Evolutionary conservation across 257 asterid species (phyloP).

Genomic region (Solanum bukasovii): DNA sequence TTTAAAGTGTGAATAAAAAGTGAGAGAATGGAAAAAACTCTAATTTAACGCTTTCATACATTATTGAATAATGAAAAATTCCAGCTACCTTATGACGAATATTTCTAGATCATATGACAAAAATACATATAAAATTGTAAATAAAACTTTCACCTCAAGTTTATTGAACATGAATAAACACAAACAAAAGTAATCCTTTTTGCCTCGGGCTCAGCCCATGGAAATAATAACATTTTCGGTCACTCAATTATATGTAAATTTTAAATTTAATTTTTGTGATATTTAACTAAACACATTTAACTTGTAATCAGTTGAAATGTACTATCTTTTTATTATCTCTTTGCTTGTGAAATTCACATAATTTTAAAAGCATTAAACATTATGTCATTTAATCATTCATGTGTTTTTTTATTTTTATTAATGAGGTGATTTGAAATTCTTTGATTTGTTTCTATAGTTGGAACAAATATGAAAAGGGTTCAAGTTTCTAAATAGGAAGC

Average conservation of each 20-base stretch:
- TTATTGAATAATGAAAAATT: not conserved
- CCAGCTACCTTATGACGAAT: not conserved
- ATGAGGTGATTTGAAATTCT: too few species aligned
- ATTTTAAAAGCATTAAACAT: not conserved
- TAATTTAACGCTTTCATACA: not conserved
- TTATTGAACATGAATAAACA: not conserved
- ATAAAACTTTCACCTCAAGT: not conserved
- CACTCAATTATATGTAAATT: not conserved
- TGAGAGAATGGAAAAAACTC: not conserved
- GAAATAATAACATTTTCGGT: not conserved
- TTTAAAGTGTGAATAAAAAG: not conserved
- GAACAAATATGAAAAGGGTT: not conserved
- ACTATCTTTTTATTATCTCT: not conserved
- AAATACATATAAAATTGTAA: not conserved
- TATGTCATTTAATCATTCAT: not conserved
- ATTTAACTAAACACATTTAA: not conserved
- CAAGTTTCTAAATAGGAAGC: too few species aligned
- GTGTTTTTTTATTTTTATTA: too few species aligned
- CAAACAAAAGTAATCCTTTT: not conserved
- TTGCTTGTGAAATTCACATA: not conserved
- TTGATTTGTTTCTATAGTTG: not conserved
- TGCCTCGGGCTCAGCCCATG: not conserved
- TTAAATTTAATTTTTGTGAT: not conserved
- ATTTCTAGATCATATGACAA: not conserved
- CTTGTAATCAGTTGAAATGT: not conserved